These are phyloP conservation scores for Hypoxylon lenormandii DNA, from an alignment of 495 filamentous ascomycete genomes.

Conservation along the genomic window DNA sequence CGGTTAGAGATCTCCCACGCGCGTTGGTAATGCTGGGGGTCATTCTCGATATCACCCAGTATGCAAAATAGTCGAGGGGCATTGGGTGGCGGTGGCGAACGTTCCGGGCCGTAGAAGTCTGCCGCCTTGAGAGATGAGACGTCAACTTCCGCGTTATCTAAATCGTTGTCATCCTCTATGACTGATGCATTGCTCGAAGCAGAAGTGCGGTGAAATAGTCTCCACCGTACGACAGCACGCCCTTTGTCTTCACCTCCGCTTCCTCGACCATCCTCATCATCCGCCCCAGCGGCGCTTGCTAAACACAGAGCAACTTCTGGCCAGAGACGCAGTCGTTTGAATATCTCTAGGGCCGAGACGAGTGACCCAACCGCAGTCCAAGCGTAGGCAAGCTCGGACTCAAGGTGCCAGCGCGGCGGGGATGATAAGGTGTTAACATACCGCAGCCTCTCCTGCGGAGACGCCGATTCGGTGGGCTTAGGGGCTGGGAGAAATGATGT, in stretches of 20 bases:
- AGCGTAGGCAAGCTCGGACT: slow-evolving; percentile 88
- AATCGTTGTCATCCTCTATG: slow-evolving; percentile 45
- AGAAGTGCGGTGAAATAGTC: slow-evolving; percentile 73
- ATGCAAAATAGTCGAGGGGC: slow-evolving; percentile 93
- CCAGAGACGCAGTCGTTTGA: slow-evolving; percentile 93
- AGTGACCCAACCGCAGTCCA: slow-evolving; percentile 90
- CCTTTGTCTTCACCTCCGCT: slow-evolving; percentile 79
- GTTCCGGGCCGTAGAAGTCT: slow-evolving; percentile 69
- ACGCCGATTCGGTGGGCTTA: slow-evolving; percentile 79
- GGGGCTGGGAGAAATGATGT: slow-evolving; percentile 86
- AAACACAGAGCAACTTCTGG: slow-evolving; percentile 93
- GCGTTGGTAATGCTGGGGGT: slow-evolving; percentile 78
- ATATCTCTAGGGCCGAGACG: slow-evolving; percentile 92
- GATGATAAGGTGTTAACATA: slow-evolving; percentile 86
- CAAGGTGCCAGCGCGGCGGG: slow-evolving; percentile 90
- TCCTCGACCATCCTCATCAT: slow-evolving; percentile 69
- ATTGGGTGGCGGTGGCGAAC: slow-evolving; percentile 77
- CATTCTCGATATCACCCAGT: slow-evolving; percentile 85
- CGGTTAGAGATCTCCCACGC: slow-evolving; percentile 88
- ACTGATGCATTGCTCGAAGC: slow-evolving; percentile 40
- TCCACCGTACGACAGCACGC: slow-evolving; percentile 74
- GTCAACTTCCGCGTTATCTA: slow-evolving; percentile 68
- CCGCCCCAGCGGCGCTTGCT: slow-evolving; percentile 68
- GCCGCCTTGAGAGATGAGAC: slow-evolving; percentile 63
- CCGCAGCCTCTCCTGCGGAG: slow-evolving; percentile 76